Percentiles rank a stretch among this genome's conserved stretches.
These are phyloP conservation scores for Spathaspora passalidarum DNA, from an alignment of 805 yeast genomes.

Conservation along the genomic window DNA sequence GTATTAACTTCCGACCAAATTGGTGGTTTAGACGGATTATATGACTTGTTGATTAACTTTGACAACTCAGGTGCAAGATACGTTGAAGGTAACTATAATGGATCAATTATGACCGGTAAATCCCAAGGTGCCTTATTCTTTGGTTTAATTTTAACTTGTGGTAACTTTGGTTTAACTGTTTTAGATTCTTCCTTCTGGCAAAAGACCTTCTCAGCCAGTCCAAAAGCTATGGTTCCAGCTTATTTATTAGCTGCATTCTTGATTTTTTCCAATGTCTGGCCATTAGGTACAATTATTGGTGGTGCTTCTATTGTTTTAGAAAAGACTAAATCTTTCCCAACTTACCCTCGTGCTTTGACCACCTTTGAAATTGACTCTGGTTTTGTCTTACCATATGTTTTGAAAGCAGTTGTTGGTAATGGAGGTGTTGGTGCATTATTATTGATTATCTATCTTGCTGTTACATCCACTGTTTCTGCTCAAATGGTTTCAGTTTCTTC, in stretches of 20 bases:
- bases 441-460: constrained; percentile 35
- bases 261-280: constrained; percentile 34
- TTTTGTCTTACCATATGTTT: constrained; percentile 26
- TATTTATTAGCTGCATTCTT: constrained; percentile 31
- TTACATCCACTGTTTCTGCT: constrained; percentile 41
- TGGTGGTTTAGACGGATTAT: constrained; percentile 27
- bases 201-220: constrained; percentile 34
- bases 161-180: constrained; percentile 36
- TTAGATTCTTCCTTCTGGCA: constrained; percentile 42
- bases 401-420: constrained; percentile 29
- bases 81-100: constrained; percentile 30
- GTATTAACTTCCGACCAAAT: constrained; percentile 22
- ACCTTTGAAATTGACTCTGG: constrained; percentile 26
- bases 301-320: constrained; percentile 28
- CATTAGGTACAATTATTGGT: constrained; percentile 34
- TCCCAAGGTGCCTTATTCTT: constrained; percentile 32
- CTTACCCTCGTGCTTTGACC: constrained; percentile 31
- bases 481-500: constrained; percentile 39
- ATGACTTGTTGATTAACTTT: constrained; percentile 17
- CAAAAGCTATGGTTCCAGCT: constrained; percentile 35
- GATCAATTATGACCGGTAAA: constrained; percentile 35
- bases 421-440: constrained; percentile 30
- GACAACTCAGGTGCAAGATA: constrained; percentile 15
- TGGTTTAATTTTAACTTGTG: constrained; percentile 31
- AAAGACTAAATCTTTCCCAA: constrained; percentile 23